A percentile compares a stretch with the other conserved stretches of the same genome.
These are phyloP conservation scores for Phytophthora boehmeriae DNA, from an alignment of 352 stramenopile species.

Conservation along the genomic window DNA sequence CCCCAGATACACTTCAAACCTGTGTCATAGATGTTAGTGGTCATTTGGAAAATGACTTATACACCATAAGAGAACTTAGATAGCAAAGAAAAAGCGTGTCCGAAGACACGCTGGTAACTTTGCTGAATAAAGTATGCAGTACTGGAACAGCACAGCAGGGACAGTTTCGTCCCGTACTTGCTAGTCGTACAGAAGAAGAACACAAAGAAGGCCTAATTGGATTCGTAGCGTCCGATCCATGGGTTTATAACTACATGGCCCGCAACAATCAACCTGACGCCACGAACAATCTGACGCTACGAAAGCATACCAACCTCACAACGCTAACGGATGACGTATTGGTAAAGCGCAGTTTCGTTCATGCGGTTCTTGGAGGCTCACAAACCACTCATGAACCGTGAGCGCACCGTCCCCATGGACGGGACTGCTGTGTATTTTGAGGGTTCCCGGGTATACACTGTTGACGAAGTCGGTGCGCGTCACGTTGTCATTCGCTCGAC, in stretches of 20 bases:
- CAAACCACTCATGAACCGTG: slow-evolving; percentile 10
- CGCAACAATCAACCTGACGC: too few species aligned
- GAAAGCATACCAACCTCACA: not conserved
- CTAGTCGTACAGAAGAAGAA: slow-evolving; percentile 3
- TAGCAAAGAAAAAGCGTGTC: not conserved
- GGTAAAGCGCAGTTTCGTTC: not conserved
- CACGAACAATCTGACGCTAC: slow-evolving; percentile 1
- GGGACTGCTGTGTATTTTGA: slow-evolving; percentile 36
- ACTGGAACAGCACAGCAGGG: not conserved
- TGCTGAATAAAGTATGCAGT: not conserved
- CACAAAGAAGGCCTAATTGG: not conserved
- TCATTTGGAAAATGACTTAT: not conserved
- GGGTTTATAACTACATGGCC: slow-evolving; percentile 1
- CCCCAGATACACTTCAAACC: not conserved
- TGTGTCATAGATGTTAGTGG: not conserved
- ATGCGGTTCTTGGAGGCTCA: slow-evolving; percentile 1
- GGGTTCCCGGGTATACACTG: slow-evolving; percentile 12
- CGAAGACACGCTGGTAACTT: not conserved
- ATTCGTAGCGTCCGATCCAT: slow-evolving; percentile 1
- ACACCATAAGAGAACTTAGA: not conserved
- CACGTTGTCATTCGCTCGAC: slow-evolving; percentile 29
- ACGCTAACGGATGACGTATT: not conserved
- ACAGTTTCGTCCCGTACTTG: slow-evolving; percentile 1
- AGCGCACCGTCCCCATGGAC: slow-evolving; percentile 26
- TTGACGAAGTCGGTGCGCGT: slow-evolving; percentile 17